Evolutionary conservation across 371 early-diverging fungal genomes (phyloP), one percentile per base, ranked within the genome.

Genomic region (Haplosporangium sp.): DNA sequence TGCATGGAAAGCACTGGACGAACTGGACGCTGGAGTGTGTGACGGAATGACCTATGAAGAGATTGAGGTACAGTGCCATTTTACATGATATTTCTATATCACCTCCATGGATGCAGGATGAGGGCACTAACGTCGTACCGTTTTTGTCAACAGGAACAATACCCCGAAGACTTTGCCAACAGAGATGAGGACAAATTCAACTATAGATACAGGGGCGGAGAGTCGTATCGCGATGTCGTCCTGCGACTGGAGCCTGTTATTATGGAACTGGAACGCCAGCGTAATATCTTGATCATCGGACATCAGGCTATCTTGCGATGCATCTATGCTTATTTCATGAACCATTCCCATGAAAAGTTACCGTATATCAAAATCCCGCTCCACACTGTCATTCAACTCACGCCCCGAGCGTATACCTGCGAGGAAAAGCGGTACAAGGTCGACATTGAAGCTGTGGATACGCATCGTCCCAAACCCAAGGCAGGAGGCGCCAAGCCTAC

Each of bases 21-120:
- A 99, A 82, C 83, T 99, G 45, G 94, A 98, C 74, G 94, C 97
- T 9, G 99, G 99, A 16, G 92, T 96, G 12, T 99, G 99, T 85
- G 99, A 99, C 83, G 98, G 97, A 23, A 86, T 98, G 86, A 98
- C 99, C 10, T 99, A 99, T 83, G 98, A 97, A 73, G 97, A 98
- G 72, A 98, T 99, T 69, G 97, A 91, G 76, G 91, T 88, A 80
- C 16, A 47, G 13, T 40, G 14, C 23, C 16, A 14, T 47, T 53
- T 13, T 12, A 40, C 12, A 29, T 29, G 16, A 51, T 38, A 5
- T 16, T 13, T 20, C 38, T 37, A 1, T 45, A 6, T 55, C 18
- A 6, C 18, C 16, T 14, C 10, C 20, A 12, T 29, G 10, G 5
- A 14, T 38, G 3, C 6, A 37, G n/a, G 18, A 2, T 55, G 18